These are phyloP conservation scores for Cutaneotrichosporon cyanovorans DNA, from an alignment of 1,284 basidiomycete genomes.

Conservation along the genomic window DNA sequence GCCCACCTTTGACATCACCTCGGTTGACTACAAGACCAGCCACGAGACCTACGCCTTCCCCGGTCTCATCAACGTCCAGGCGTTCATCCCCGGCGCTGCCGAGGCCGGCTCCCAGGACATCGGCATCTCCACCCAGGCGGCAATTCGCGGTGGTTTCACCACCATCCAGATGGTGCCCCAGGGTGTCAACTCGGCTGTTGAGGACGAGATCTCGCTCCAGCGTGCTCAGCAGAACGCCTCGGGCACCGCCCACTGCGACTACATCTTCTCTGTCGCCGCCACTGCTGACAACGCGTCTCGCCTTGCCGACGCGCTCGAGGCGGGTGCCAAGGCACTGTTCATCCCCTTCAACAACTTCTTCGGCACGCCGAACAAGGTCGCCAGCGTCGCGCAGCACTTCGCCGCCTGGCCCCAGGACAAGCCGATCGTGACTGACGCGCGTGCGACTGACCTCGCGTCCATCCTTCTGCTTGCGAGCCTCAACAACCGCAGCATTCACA, in stretches of 20 bases:
- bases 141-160: constrained; percentile 80
- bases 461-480: constrained; percentile 87
- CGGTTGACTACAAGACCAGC: constrained; percentile 90
- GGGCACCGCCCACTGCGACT: constrained; percentile 71
- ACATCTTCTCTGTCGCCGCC: constrained; percentile 71
- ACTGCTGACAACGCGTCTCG: constrained; percentile 59
- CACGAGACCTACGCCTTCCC: constrained; percentile 87
- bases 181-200: constrained; percentile 57
- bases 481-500: constrained; percentile 80
- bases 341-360: constrained; percentile 64
- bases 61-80: constrained; percentile 79
- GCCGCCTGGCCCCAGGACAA: constrained; percentile 85
- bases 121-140: constrained; percentile 63
- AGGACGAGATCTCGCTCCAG: constrained; percentile 63
- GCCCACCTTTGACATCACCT: constrained; percentile 75
- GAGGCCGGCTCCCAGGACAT: constrained; percentile 59
- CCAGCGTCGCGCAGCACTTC: constrained; percentile 74
- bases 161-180: constrained; percentile 69
- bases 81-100: constrained; percentile 71
- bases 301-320: constrained; percentile 64
- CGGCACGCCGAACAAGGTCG: constrained; percentile 51
- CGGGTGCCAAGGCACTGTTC: constrained; percentile 74
- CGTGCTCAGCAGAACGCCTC: constrained; percentile 59
- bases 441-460: constrained; percentile 85
- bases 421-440: constrained; percentile 88